phyloP scores from a whole-genome alignment of 2,329 filamentous ascomycete species.

The Pseudovirgaria hyperparasitica region DNA sequence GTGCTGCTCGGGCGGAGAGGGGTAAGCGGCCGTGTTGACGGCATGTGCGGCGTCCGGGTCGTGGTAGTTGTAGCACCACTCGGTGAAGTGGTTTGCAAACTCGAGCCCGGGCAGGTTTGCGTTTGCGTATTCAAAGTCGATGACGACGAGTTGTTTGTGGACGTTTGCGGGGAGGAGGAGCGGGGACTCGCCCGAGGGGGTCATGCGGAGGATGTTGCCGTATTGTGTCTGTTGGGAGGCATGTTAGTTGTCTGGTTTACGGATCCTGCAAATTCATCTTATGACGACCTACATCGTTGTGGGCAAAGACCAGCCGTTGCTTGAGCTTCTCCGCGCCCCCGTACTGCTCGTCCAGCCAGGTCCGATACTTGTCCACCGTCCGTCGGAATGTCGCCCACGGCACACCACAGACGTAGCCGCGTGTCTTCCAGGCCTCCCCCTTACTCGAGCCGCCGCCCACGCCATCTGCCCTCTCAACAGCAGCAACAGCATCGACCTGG shows the following conservation, averaged over 20 bases:
- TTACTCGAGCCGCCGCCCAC: constrained; percentile 25
- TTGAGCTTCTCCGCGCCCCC: constrained; percentile 54
- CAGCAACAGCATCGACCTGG: constrained; percentile 38
- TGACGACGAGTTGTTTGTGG: constrained; percentile 92
- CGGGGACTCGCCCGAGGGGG: constrained; percentile 61
- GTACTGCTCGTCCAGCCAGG: constrained; percentile 60
- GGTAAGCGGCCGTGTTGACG: constrained; percentile 61
- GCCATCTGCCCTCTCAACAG: neutral
- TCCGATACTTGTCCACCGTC: constrained; percentile 64
- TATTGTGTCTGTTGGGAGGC: constrained; percentile 69
- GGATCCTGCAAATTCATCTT: neutral
- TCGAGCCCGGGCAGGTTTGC: constrained; percentile 79
- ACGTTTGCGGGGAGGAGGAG: constrained; percentile 80
- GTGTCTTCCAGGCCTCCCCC: constrained; percentile 48
- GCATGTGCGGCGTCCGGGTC: constrained; percentile 50
- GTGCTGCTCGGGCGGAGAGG: constrained; percentile 65
- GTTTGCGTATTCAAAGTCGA: constrained; percentile 94
- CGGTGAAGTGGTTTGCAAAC: constrained; percentile 95
- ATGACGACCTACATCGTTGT: constrained; percentile 67
- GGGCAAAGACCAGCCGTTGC: constrained; percentile 77
- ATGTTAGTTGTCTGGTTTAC: constrained; percentile 6
- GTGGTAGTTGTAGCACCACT: constrained; percentile 98
- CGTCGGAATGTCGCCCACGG: constrained; percentile 69
- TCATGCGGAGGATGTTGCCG: constrained; percentile 80
- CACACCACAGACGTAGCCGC: constrained; percentile 69